These are phyloP conservation scores for Fusarium lyarnte DNA, from an alignment of 2,329 filamentous ascomycete species.

Conservation along the genomic window DNA sequence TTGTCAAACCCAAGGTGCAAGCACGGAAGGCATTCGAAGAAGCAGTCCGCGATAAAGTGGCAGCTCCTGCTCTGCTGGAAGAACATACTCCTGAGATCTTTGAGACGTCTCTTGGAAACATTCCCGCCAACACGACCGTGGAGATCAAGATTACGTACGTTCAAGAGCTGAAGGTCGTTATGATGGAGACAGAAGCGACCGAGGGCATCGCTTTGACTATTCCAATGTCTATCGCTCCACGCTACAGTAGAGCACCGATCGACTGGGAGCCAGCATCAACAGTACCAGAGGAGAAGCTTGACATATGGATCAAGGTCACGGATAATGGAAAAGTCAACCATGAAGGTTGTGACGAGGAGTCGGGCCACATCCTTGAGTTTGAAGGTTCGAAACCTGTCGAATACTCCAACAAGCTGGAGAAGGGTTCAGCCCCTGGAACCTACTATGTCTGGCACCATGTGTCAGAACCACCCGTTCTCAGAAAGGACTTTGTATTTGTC, in stretches of 20 bases:
- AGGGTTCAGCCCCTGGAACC: accelerated
- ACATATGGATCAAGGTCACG: accelerated
- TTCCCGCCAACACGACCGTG: accelerated
- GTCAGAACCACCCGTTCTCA: accelerated
- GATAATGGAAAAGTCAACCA: accelerated
- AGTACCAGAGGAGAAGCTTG: accelerated
- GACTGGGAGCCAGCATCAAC: background rate
- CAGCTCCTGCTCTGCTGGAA: accelerated
- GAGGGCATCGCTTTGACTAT: background rate
- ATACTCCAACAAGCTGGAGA: accelerated
- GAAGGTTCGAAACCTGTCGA: accelerated
- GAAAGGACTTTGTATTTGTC: background rate
- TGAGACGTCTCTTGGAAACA: background rate
- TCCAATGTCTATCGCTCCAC: background rate
- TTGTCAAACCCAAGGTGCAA: background rate
- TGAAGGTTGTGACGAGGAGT: background rate
- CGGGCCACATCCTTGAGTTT: accelerated
- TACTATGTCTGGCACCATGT: background rate
- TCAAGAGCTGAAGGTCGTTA: background rate
- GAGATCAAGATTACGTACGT: background rate
- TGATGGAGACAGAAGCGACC: background rate
- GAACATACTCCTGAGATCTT: background rate
- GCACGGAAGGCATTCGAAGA: background rate
- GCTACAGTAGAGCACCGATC: accelerated
- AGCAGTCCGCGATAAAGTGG: background rate